Evolutionary conservation across 257 asterid genomes (phyloP).

Genomic region (Echium plantagineum): DNA sequence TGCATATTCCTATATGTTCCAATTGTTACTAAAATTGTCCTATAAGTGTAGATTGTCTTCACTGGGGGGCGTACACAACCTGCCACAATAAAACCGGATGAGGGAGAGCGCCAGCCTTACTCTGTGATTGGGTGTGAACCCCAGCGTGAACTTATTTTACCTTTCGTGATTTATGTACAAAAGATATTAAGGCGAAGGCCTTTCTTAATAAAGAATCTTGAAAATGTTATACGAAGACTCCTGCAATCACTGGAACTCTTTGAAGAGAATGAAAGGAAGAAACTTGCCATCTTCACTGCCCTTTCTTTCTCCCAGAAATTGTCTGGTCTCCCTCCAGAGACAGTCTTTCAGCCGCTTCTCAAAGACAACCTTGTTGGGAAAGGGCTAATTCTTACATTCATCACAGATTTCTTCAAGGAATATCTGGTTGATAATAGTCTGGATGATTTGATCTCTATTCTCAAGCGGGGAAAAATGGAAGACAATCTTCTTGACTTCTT

Average conservation of each 20-base stretch:
- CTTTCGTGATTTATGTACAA: slow-evolving; percentile 84
- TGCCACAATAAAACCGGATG: slow-evolving; percentile 93
- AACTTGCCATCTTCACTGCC: slow-evolving; percentile 96
- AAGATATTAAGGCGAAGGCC: slow-evolving; percentile 85
- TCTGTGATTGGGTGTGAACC: slow-evolving; percentile 77
- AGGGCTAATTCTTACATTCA: slow-evolving; percentile 89
- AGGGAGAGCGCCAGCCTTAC: slow-evolving; percentile 93
- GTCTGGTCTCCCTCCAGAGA: slow-evolving; percentile 97
- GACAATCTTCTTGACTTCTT: slow-evolving; percentile 83
- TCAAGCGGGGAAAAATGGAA: slow-evolving; percentile 88
- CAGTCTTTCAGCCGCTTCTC: slow-evolving; percentile 92
- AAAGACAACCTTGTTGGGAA: slow-evolving; percentile 94
- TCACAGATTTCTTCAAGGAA: slow-evolving; percentile 91
- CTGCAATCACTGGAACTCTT: slow-evolving; percentile 91
- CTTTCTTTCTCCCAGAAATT: slow-evolving; percentile 97
- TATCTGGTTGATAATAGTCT: slow-evolving; percentile 93
- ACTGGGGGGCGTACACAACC: slow-evolving; percentile 98
- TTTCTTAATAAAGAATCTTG: slow-evolving; percentile 92
- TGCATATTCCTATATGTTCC: too few relatives aligned
- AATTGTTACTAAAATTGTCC: not conserved
- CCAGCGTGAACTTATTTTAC: slow-evolving; percentile 72
- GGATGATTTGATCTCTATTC: slow-evolving; percentile 86
- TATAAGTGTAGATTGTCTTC: slow-evolving; percentile 60
- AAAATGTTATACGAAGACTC: slow-evolving; percentile 93
- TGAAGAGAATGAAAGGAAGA: slow-evolving; percentile 91